Evolutionary conservation across 768 basidiomycete species (phyloP).

Genomic region (Pulveroboletus sp.): DNA sequence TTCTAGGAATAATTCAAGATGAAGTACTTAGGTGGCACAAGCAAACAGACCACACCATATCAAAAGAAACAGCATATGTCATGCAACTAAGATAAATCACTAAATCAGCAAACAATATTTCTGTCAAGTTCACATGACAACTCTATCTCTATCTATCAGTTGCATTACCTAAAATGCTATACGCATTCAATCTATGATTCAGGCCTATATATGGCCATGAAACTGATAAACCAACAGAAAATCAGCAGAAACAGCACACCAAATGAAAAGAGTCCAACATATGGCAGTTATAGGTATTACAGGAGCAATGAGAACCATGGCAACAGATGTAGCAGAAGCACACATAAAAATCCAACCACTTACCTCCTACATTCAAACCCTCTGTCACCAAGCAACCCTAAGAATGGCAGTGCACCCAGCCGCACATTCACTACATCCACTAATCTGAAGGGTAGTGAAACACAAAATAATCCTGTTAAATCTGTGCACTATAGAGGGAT

Average conservation of each 20-base stretch:
- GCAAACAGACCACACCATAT: background rate
- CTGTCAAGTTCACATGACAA: background rate
- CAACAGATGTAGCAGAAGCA: background rate
- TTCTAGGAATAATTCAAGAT: background rate
- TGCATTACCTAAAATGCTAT: background rate
- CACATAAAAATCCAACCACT: background rate
- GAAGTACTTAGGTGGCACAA: background rate
- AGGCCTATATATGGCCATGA: background rate
- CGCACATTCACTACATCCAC: background rate
- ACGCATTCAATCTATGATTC: background rate
- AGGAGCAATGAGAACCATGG: background rate
- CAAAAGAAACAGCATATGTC: background rate
- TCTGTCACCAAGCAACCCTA: background rate
- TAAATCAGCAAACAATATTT: background rate
- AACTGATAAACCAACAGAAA: background rate
- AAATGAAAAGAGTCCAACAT: background rate
- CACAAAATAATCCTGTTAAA: too few relatives aligned
- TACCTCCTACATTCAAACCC: background rate
- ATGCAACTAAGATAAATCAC: background rate
- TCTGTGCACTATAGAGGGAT: too few relatives aligned
- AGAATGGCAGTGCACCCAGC: background rate
- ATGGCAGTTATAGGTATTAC: background rate
- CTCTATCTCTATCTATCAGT: background rate
- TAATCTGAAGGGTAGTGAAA: background rate
- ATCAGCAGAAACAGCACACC: background rate